A percentile compares a stretch with the other conserved stretches of the same genome.
Conservation (phyloP, 192 early-diverging fungal genomes). For the Coemansia guatemalensis region DNA sequence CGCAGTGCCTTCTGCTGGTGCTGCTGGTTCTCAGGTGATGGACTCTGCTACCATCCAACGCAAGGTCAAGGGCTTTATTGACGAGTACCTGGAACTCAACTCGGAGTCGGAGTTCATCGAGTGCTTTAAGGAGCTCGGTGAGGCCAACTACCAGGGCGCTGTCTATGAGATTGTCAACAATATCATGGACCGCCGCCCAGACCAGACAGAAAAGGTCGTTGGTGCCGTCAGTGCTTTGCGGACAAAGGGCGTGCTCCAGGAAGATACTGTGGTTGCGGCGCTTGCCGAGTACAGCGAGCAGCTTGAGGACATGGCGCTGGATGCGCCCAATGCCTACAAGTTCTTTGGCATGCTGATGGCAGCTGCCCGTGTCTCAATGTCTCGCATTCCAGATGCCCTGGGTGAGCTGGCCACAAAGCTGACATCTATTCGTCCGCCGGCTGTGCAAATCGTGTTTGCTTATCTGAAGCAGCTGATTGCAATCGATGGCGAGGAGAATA, state of each 20-base stretch:
- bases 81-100: slow-evolving; percentile 62
- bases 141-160: slow-evolving; percentile 56
- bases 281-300: slow-evolving; percentile 58
- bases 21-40: slow-evolving; percentile 27
- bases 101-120: slow-evolving; percentile 62
- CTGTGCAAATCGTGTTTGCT: slow-evolving; percentile 22
- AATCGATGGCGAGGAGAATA: slow-evolving; percentile 24
- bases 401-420: slow-evolving; percentile 38
- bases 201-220: slow-evolving; percentile 57
- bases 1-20: slow-evolving; percentile 16
- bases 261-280: slow-evolving; percentile 54
- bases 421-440: slow-evolving; percentile 20
- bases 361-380: slow-evolving; percentile 54
- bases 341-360: slow-evolving; percentile 64
- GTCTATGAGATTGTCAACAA: slow-evolving; percentile 62
- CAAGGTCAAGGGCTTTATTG: slow-evolving; percentile 58
- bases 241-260: slow-evolving; percentile 46
- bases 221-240: slow-evolving; percentile 55
- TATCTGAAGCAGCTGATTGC: slow-evolving; percentile 36
- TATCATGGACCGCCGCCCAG: slow-evolving; percentile 60
- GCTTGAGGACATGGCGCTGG: slow-evolving; percentile 71
- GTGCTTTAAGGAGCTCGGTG: slow-evolving; percentile 70
- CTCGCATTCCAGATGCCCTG: slow-evolving; percentile 44
- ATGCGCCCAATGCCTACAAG: slow-evolving; percentile 68
- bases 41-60: slow-evolving; percentile 53